Conservation (phyloP, 345 rosid species). For the Camelina sativa region DNA sequence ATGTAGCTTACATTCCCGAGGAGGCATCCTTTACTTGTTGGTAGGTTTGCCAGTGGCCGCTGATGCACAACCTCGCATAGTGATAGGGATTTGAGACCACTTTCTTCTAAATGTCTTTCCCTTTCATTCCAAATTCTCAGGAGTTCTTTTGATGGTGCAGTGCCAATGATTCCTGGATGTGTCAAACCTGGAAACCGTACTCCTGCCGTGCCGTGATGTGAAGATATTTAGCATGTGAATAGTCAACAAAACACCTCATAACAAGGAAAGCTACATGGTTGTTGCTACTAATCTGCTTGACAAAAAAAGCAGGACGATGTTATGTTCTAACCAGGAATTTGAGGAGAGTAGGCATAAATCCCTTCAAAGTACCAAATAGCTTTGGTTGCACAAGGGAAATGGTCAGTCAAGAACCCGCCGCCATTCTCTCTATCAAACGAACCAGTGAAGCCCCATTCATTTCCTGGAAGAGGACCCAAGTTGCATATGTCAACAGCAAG, state of each 20-base stretch:
- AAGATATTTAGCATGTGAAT: constrained; percentile 9
- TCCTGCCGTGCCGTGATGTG: constrained; percentile 46
- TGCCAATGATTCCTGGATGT: constrained; percentile 87
- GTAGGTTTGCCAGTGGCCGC: constrained; percentile 77
- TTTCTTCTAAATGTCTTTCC: constrained; percentile 75
- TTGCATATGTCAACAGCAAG: constrained; percentile 85
- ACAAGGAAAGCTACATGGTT: not conserved
- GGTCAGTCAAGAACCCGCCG: constrained; percentile 88
- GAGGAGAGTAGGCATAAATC: constrained; percentile 86
- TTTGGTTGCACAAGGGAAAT: constrained; percentile 86
- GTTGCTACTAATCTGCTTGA: not conserved
- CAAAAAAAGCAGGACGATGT: not conserved
- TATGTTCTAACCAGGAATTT: constrained; percentile 65
- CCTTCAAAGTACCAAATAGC: constrained; percentile 98
- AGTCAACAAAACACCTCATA: not conserved
- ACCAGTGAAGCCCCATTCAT: constrained; percentile 92
- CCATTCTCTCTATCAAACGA: constrained; percentile 87
- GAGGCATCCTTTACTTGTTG: constrained; percentile 71
- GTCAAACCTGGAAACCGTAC: constrained; percentile 89
- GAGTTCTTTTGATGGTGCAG: constrained; percentile 87
- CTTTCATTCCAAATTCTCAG: constrained; percentile 79
- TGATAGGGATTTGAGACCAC: constrained; percentile 52
- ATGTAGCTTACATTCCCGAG: constrained; percentile 62
- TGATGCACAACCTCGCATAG: constrained; percentile 85
- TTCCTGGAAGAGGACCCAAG: constrained; percentile 84